Evolutionary conservation across 805 yeast genomes (phyloP).

Genomic region (Saccharomycopsis microspora): DNA sequence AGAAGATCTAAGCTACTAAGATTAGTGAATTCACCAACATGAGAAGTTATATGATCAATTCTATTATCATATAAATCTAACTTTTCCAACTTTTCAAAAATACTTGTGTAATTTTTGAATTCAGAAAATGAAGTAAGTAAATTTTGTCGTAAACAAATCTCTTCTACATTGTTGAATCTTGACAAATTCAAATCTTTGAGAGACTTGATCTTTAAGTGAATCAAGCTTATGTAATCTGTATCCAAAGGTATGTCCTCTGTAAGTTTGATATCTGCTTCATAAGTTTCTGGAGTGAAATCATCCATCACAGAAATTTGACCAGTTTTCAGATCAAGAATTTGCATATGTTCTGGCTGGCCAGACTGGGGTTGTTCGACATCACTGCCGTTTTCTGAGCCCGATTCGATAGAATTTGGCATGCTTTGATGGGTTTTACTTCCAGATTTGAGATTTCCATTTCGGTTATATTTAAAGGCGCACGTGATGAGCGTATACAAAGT

Average conservation of each 20-base stretch:
- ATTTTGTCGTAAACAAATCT: slow-evolving; percentile 74
- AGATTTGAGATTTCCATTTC: too few species aligned
- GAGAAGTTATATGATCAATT: slow-evolving; percentile 73
- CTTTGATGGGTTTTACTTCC: too few species aligned
- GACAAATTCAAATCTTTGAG: slow-evolving; percentile 48
- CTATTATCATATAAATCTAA: slow-evolving; percentile 88
- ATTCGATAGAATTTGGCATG: too few species aligned
- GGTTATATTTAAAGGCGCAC: too few species aligned
- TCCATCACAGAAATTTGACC: slow-evolving; percentile 18
- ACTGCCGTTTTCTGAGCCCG: too few species aligned
- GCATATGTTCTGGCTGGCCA: too few species aligned
- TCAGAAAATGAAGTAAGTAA: slow-evolving; percentile 63
- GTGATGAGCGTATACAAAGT: too few species aligned
- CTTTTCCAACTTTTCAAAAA: slow-evolving; percentile 44
- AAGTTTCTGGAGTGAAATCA: slow-evolving; percentile 33
- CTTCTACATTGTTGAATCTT: slow-evolving; percentile 45
- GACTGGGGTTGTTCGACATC: too few species aligned
- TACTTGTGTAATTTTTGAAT: slow-evolving; percentile 40
- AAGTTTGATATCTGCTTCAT: slow-evolving; percentile 61
- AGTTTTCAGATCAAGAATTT: too few species aligned
- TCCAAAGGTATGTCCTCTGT: slow-evolving; percentile 47
- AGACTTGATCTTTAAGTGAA: slow-evolving; percentile 58
- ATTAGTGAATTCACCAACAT: slow-evolving; percentile 45
- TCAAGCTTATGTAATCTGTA: slow-evolving; percentile 47
- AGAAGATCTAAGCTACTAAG: slow-evolving; percentile 66